phyloP scores from a whole-genome alignment of 768 basidiomycete species.

The Suillus sp. region DNA sequence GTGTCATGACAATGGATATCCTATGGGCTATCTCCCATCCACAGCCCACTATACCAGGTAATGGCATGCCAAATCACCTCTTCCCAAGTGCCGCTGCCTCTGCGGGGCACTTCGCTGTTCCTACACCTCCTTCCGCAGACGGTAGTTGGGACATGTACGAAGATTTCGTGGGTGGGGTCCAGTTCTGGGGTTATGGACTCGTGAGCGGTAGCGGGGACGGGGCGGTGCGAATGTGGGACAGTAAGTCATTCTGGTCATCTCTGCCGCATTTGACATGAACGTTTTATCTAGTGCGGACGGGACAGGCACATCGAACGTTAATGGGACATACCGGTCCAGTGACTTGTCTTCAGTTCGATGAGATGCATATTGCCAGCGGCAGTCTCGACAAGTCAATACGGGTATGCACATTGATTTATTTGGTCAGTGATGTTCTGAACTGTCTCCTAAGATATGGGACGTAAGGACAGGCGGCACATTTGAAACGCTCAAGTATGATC shows the following conservation, averaged over 20 bases:
- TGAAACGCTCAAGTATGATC: conserved; percentile 90
- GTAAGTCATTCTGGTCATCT: conserved; percentile 51
- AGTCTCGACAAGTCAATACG: conserved; percentile 92
- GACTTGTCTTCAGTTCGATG: conserved; percentile 95
- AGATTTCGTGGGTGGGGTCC: conserved; percentile 96
- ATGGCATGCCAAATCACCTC: conserved; percentile 43
- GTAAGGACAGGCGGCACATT: conserved; percentile 85
- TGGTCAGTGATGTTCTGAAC: conserved; percentile 6
- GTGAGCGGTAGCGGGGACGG: conserved; percentile 98
- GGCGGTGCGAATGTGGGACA: conserved; percentile 99
- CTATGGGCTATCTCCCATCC: conserved; percentile 99
- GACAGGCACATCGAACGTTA: conserved; percentile 92
- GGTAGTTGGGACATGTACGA: conserved; percentile 94
- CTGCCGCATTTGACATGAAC: conserved; percentile 10
- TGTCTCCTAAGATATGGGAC: conserved; percentile 82
- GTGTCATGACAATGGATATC: conserved; percentile 99
- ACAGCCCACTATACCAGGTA: conserved; percentile 45
- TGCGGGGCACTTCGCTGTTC: conserved; percentile 72
- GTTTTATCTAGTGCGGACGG: conserved; percentile 82
- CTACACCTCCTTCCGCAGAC: conserved; percentile 86
- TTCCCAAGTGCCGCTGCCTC: conserved; percentile 58
- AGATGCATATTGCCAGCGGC: conserved; percentile 89
- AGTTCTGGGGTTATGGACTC: conserved; percentile 98
- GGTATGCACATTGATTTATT: conserved; percentile 45
- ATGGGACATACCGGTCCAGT: conserved; percentile 92